Base-by-base conservation (phyloP, 2,329 filamentous ascomycete genomes). In the Apiospora saccharicola region DNA sequence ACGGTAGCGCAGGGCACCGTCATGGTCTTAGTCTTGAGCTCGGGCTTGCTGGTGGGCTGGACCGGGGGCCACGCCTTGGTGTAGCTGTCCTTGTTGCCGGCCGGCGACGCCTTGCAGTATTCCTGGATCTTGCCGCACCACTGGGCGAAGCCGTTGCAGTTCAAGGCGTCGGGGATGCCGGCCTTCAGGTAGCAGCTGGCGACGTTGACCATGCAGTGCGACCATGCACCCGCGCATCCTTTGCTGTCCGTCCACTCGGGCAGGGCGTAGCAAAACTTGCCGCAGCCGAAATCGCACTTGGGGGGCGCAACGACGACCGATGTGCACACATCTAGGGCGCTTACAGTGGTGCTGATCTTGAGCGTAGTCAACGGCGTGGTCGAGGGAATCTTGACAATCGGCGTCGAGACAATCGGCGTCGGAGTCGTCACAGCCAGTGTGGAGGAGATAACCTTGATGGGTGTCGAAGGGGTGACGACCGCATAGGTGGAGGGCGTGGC, bases 201-300 rank as follows among this genome's bases (percentile, higher is more conserved):
- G 24, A 86, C 77, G 79, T 88, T 86, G 71, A 88, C 78, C 37
- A 79, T 78, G 77, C 86, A 88, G 71, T 82, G 84, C 71, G 84
- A 83, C 74, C 82, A 83, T 30, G 85, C 83, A 13, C 74, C 75
- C 69, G 80, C 76, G 79, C 88, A 90, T 67, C 80, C 78, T 57
- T 77, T 73, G 71, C 81, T 74, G 76, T 88, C 82, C 53, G 79
- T 78, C 80, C 85, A 90, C 75, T 85, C 80, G 34, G 87, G 87
- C 16, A 90, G 83, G 67, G 82, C 72, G 19, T 75, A 77, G 71
- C 76, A 77, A 74, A 88, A 90, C 73, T 83, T 85, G 68, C 88
- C 88, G 74, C 85, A 86, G 75, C 85, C 81, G 80, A 88, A 90
- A 78, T 90, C 88, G 79, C 88, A 90, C 43, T 80, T 82, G 68